Evolutionary conservation across 352 stramenopile species (phyloP).

Genomic region (Phytopythium helicoides): DNA sequence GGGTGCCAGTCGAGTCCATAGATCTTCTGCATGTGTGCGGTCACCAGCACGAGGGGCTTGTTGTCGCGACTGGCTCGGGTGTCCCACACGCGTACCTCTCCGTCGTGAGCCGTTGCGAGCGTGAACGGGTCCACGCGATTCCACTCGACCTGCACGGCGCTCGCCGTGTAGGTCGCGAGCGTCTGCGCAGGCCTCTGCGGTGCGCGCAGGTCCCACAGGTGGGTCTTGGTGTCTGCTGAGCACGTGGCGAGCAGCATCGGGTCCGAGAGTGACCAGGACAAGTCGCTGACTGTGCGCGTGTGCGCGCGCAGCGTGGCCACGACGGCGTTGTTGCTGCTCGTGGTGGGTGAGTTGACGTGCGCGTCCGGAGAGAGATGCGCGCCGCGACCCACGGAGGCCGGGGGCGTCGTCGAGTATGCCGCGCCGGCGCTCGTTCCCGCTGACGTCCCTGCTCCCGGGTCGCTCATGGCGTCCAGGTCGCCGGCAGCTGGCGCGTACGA

Average conservation of each 20-base stretch:
- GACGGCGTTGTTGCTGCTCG: constrained; percentile 18
- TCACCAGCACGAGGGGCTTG: constrained; percentile 60
- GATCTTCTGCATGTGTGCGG: constrained; percentile 84
- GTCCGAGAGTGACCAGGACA: constrained; percentile 73
- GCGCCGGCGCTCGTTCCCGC: constrained; percentile 2
- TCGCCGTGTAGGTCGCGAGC: constrained; percentile 63
- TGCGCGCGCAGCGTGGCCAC: constrained; percentile 74
- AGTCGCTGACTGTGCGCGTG: constrained; percentile 69
- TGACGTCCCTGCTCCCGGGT: not conserved
- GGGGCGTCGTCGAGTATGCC: constrained; percentile 28
- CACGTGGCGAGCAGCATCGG: constrained; percentile 76
- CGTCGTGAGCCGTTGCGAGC: constrained; percentile 78
- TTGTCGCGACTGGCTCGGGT: constrained; percentile 43
- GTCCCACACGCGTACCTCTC: constrained; percentile 80
- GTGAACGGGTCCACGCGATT: constrained; percentile 64
- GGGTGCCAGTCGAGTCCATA: constrained; percentile 82
- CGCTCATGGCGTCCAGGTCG: constrained; percentile 1
- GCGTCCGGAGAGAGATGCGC: not conserved
- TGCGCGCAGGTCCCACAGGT: constrained; percentile 82
- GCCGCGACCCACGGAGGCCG: constrained; percentile 7
- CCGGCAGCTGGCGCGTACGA: constrained; percentile 15
- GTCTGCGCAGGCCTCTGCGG: constrained; percentile 67
- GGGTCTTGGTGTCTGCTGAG: constrained; percentile 73
- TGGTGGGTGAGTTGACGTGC: not conserved
- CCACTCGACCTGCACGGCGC: constrained; percentile 74